Base-by-base conservation (phyloP, 305 asterid species). In the Rubia peregrina region DNA sequence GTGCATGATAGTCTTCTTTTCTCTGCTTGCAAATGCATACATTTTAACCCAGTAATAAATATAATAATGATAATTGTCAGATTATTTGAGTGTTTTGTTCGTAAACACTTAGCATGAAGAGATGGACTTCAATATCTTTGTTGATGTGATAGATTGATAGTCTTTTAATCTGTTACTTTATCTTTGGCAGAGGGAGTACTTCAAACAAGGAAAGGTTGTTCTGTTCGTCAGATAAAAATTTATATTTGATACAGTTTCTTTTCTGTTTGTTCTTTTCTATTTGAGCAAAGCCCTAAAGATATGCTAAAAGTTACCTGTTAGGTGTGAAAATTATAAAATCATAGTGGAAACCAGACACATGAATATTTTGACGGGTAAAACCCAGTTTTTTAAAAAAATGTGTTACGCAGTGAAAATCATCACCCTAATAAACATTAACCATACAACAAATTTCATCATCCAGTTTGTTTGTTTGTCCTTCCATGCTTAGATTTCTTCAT, bases 171-270 rank as follows among this genome's bases (percentile, higher is more conserved):
- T 65, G 68, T 68, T 63, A 73, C 11, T 77, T 73, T 41, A 24
- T 41, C 61, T 77, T 76, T 81, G 78, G 80, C 87, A 93, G 98
- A 91, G 99, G 85, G 99, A 94, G 82, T 94, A 94, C 80, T 94
- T 94, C 83, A 94, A 94, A 79, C 99, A 94, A 87, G 99, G 97
- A 44, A 94, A 91, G 81, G 72, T 88, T 4, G 93, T 86, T 51
- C 96, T 91, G 76, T 94, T 76, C 89, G 86, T 75, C 99, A 91
- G 83, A 94, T 94, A 75, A 24, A 24, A 24, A 24, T 24, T 24
- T 24, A 24, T 24, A 24, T 24, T 24, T 24, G 26, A 24, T 24
- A 24, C 26, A 24, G 26, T 24, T 24, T 24, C 26, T 24, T 24
- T 24, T 24, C 26, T 24, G 26, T 24, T 24, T 24, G 26, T 24